Conservation (phyloP, 768 basidiomycete genomes). For the Neoboletus subvelutipes region DNA sequence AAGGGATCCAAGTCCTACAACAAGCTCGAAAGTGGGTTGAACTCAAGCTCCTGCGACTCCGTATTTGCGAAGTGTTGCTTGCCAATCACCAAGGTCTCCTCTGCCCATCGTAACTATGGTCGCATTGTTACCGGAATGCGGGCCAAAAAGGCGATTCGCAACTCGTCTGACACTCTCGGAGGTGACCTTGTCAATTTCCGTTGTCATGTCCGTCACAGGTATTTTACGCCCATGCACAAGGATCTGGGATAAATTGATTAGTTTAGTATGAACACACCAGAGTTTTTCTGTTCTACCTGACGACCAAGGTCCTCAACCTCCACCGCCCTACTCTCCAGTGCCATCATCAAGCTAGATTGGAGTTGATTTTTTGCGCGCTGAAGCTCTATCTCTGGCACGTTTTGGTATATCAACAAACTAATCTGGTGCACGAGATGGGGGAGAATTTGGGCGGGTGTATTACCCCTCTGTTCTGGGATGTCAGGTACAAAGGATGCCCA, state of each 20-base stretch:
- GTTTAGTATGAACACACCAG: neutral
- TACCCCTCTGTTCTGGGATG: conserved; percentile 53
- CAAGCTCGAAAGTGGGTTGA: neutral
- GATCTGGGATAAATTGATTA: conserved; percentile 44
- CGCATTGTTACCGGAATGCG: conserved; percentile 58
- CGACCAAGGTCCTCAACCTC: conserved; percentile 90
- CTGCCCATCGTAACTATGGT: conserved; percentile 85
- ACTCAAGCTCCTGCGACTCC: conserved; percentile 47
- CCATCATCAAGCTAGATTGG: conserved; percentile 91
- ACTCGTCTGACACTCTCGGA: conserved; percentile 71
- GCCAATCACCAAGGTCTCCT: conserved; percentile 71
- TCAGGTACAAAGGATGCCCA: conserved; percentile 82
- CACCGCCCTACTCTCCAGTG: conserved; percentile 80
- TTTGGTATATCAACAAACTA: conserved; percentile 71
- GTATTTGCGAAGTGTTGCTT: conserved; percentile 64
- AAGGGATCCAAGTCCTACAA: neutral
- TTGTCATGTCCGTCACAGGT: conserved; percentile 87
- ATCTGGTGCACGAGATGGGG: conserved; percentile 88
- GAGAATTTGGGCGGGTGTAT: conserved; percentile 68
- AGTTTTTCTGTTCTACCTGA: conserved; percentile 51
- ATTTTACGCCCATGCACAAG: conserved; percentile 86
- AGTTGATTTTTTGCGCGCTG: conserved; percentile 93
- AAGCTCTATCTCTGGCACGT: conserved; percentile 68
- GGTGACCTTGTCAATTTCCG: conserved; percentile 76
- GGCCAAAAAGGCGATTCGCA: conserved; percentile 72